Base-by-base conservation (phyloP, 2,329 filamentous ascomycete species). In the Colletotrichum simmondsii region DNA sequence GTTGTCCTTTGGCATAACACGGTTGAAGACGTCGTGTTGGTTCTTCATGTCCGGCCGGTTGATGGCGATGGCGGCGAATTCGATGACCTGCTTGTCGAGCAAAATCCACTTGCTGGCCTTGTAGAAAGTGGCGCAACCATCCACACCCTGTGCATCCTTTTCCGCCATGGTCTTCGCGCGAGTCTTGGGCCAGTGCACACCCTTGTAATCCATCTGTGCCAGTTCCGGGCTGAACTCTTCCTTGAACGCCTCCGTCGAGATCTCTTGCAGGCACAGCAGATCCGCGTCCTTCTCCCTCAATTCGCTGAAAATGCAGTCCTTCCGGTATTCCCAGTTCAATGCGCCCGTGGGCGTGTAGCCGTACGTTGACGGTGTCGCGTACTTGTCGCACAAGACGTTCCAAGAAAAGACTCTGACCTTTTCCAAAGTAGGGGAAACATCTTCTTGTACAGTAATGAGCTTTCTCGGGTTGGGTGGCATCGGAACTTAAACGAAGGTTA, bases 1-100 rank as follows among this genome's bases (percentile, higher is more conserved):
- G 81, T 98, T 96, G 87, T 99, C 97, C 84, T 97, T 95, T 74
- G 96, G 95, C 97, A 98, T 98, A 73, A 99, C 93, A 32, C 97
- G 93, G 82, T 99, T 99, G 88, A 98, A 98, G 70, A 98, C 96
- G 79, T 99, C 97, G 80, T 97, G 94, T 79, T 97, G 95, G 69
- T 95, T 94, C 85, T 98, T 98, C 91, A 98, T 98, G 81, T 98
- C 97, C 3, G 95, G 94, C 76, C 97, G 89, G 80, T 97, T 97
- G 83, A 99, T 98, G 76, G 96, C 96, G 69, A 95, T 94, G 72
- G 94, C 93, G 49, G 94, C 92, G 80, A 98, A 98, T 82, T 98
- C 95, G 78, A 99, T 93, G 75, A 98, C 86, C 80, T 97, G 94
- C 86, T 98, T 98, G 85, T 98, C 96, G 28, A 99, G 89, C 72